Evolutionary conservation across 805 yeast genomes (phyloP), one percentile per base, ranked within the genome.

Genomic region (Trichomonascus vanleenenianus): DNA sequence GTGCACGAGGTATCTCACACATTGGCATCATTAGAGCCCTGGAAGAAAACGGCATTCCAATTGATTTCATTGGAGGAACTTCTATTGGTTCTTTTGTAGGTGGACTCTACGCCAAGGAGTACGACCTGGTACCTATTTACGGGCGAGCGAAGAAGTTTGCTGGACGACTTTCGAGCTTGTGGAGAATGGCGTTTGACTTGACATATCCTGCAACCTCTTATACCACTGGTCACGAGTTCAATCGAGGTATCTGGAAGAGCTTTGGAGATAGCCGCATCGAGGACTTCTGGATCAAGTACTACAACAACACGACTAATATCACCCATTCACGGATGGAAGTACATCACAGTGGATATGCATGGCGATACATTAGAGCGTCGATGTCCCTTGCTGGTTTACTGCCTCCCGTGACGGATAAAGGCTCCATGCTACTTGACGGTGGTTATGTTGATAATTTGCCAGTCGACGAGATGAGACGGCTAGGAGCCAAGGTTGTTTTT

Each of bases 11-110:
- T 1, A 72, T 91, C 11, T 77, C 96, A 11, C 98, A 91, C 61
- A 72, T 91, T 35, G 98, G 98, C 2, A 82, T 93, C 2, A 76
- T 91, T n/a, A 78, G 79, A 42, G 96, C 97, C 0, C 66, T 91
- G 8, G 97, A 91, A 61, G 94, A 85, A 51, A 79, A 80, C 45
- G 97, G 97, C 0, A 84, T 91, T 11, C 98, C 98, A 0, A 81
- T 93, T 32, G 98, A 91, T 64, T 69, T 89, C 50, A 77, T 91
- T 42, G 98, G 98, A 1, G 98, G 98, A 2, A 91, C 98, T 0
- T 89, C 97, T 0, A 91, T 91, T 44, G 98, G 98, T 0, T 79
- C 97, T 0, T 87, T 93, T 63, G 85, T 93, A 38, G 97, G 98
- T 18, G 98, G 97, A 0, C 65, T 93, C 20, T 91, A 91, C 60